Evolutionary conservation across 1,284 basidiomycete genomes (phyloP), one percentile per base, ranked within the genome.

Genomic region (Ceratobasidium sp.): DNA sequence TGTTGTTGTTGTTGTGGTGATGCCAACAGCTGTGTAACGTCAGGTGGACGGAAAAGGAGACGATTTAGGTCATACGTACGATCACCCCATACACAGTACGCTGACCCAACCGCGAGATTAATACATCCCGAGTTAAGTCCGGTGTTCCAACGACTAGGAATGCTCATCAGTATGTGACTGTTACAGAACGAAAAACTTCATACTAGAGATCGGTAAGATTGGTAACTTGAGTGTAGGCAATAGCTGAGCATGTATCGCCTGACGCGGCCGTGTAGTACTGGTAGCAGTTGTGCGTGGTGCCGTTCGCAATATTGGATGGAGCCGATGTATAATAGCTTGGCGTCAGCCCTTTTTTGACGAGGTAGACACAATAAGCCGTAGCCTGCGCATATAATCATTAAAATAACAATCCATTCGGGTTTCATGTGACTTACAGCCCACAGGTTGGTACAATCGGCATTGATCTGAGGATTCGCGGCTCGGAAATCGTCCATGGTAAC

Each of bases 281-380:
- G 28, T 67, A 67, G 20, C 64, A 67, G 64, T 67, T 67, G 42
- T 67, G 49, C 44, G 64, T 67, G 12, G 64, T 67, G 12, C 64
- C 64, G n/a, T 6, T 67, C 23, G 64, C 64, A 51, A 51, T 67
- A n/a, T 26, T 67, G 44, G 64, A 44, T 23, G 64, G 64, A 6
- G 44, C 64, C 23, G 64, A n/a, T 20, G 44, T 44, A 33, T 67
- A 67, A 23, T 42, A 67, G 9, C 42, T 13, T 33, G 64, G 64
- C 46, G 64, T 67, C 9, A 42, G 44, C 6, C 64, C 64, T 33
- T 40, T 67, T 20, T 20, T 67, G 23, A 67, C 64, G 12, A 49
- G 15, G 49, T 67, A 67, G 9, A 67, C 64, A 44, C 64, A 67
- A 33, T 67, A 67, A 42, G 64, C 64, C 42, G 64, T 67, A 15